Evolutionary conservation across 306 rosid genomes (phyloP).

Genomic region (Abrus pulchellus): DNA sequence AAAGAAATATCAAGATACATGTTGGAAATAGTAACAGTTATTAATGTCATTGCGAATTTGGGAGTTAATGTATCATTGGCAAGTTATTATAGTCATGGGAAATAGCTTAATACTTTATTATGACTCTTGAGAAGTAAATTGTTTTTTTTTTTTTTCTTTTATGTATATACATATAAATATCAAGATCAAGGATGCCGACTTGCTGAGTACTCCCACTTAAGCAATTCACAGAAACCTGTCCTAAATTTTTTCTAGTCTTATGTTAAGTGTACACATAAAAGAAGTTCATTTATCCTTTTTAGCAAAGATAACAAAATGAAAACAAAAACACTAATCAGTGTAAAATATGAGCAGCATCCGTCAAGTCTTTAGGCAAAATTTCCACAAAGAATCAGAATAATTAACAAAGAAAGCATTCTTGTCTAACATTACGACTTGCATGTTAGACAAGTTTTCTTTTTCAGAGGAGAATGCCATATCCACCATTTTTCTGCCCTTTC

Average conservation of each 20-base stretch:
- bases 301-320: neutral
- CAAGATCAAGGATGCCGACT: neutral
- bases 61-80: neutral
- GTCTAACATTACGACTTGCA: neutral
- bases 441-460: neutral
- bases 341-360: neutral
- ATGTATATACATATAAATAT: neutral
- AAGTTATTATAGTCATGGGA: neutral
- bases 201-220: neutral
- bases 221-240: constrained; percentile 14
- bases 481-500: neutral
- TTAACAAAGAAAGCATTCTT: neutral
- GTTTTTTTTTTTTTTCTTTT: too few relatives aligned
- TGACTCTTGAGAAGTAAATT: neutral
- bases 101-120: constrained; percentile 10
- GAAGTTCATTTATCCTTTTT: neutral
- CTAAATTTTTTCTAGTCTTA: neutral
- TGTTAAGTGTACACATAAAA: constrained; percentile 4
- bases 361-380: constrained; percentile 10
- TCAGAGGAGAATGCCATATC: neutral
- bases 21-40: neutral
- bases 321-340: neutral
- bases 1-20: neutral
- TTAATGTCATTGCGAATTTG: neutral
- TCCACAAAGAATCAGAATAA: constrained; percentile 21